Base-by-base conservation (phyloP, 768 basidiomycete genomes). In the Tylopilus subfusipes region DNA sequence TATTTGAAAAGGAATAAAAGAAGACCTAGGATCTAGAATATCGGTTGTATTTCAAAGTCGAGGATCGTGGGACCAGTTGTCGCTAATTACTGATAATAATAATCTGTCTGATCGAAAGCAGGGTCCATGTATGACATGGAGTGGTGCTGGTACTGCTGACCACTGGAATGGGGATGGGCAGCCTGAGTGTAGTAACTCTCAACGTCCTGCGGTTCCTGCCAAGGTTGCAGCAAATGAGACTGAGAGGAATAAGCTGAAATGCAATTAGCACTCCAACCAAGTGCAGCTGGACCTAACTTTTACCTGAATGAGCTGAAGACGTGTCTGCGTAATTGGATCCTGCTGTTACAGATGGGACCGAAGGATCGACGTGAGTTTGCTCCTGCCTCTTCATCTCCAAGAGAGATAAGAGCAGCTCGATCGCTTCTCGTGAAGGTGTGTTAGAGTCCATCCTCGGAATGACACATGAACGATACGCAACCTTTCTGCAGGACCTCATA, bases 401-500 rank as follows among this genome's bases (percentile, higher is more conserved):
- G 13, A 36, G 7, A 24, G 22, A 12, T 2, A 4, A 22, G 22
- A 63, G 56, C 5, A 65, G 39, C 1, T 44, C 43, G 16, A 33
- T 66, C 5, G 44, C 63, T 64, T 42, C 29, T 2, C 7, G 13
- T 4, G 19, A 18, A 22, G 43, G 25, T 5, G 12, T 30, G 22
- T 63, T 14, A 64, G 45, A 14, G 18, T 9, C 5, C 10, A 31
- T 13, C 4, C 6, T 19, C 7, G 24, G 16, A 29, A 44, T 16
- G 16, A 24, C n/a, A 16, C 16, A 24, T 5, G 29, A 13, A 42
- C 10, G 4, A 21, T 8, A 19, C 2, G 19, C 52, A 54, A 64
- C 67, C 68, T 63, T 57, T 63, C n/a, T 13, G 48, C 19, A 68
- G 31, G 31, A 57, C 54, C 10, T 68, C 68, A 1, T 64, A 48